Evolutionary conservation across 1,284 basidiomycete genomes (phyloP).

Genomic region (Ustilago hordei): DNA sequence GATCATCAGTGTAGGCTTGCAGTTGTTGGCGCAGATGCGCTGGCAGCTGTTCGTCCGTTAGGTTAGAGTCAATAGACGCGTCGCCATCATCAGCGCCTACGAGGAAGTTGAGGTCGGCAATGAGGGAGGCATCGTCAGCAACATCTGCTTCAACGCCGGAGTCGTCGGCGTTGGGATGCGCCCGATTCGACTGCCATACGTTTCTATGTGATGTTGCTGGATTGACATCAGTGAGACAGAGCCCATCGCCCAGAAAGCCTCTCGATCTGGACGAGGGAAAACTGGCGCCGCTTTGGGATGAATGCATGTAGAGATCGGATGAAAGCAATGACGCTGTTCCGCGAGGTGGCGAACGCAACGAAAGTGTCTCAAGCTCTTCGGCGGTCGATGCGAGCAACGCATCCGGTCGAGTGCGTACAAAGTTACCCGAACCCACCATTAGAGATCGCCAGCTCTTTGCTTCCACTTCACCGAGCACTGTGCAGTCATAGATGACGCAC

Average conservation of each 20-base stretch:
- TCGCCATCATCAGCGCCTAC: slow-evolving; percentile 53
- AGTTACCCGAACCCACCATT: slow-evolving; percentile 56
- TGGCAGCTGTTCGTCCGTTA: slow-evolving; percentile 53
- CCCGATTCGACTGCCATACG: slow-evolving; percentile 7
- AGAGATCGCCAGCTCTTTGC: slow-evolving; percentile 61
- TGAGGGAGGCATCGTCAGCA: slow-evolving; percentile 36
- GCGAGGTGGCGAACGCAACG: slow-evolving; percentile 26
- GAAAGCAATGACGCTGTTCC: slow-evolving; percentile 26
- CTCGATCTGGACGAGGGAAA: slow-evolving; percentile 34
- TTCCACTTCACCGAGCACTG: slow-evolving; percentile 70
- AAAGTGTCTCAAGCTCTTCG: slow-evolving; percentile 27
- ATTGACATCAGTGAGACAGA: slow-evolving; percentile 51
- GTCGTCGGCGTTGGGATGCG: background rate
- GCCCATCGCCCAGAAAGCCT: slow-evolving; percentile 43
- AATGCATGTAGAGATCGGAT: slow-evolving; percentile 5
- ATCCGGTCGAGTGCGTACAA: slow-evolving; percentile 29
- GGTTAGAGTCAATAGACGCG: slow-evolving; percentile 52
- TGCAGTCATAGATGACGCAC: slow-evolving; percentile 72
- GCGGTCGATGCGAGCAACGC: slow-evolving; percentile 26
- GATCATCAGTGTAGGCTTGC: slow-evolving; percentile 31
- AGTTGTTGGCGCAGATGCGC: slow-evolving; percentile 41
- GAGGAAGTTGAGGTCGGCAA: slow-evolving; percentile 54
- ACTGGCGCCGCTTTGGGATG: background rate
- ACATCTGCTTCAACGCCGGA: background rate
- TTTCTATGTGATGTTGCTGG: slow-evolving; percentile 4